A percentile compares a stretch with the other conserved stretches of the same genome.
Conservation (phyloP, 2,329 filamentous ascomycete species). For the Calonectria multiphialidica region DNA sequence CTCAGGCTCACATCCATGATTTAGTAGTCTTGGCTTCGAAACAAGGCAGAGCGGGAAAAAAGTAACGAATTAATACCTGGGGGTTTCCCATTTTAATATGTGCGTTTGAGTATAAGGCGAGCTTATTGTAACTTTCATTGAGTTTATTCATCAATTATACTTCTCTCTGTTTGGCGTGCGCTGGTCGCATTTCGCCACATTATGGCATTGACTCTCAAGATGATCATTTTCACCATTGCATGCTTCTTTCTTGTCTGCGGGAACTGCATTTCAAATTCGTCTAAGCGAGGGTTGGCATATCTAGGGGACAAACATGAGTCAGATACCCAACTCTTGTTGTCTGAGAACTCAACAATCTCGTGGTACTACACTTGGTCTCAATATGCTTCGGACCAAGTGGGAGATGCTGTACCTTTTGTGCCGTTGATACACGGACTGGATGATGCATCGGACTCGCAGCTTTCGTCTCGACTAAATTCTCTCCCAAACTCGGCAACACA, state of each 20-base stretch:
- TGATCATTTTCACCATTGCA: background rate
- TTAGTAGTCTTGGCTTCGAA: background rate
- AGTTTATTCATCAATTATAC: background rate
- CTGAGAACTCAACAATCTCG: constrained; percentile 50
- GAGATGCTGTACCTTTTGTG: constrained; percentile 48
- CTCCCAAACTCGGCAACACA: constrained; percentile 52
- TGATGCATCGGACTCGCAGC: constrained; percentile 44
- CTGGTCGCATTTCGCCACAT: background rate
- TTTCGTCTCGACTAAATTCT: constrained; percentile 40
- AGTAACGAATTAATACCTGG: background rate
- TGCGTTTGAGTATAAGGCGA: background rate
- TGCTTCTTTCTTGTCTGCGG: background rate
- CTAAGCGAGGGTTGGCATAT: constrained; percentile 40
- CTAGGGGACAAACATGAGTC: constrained; percentile 41
- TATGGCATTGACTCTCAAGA: background rate
- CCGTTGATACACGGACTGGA: constrained; percentile 54
- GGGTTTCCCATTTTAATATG: background rate
- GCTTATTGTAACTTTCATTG: background rate
- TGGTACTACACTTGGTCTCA: constrained; percentile 60
- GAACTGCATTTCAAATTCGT: constrained; percentile 18
- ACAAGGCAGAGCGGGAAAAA: background rate
- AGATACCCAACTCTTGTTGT: constrained; percentile 51
- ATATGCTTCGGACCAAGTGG: constrained; percentile 38
- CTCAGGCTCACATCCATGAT: background rate
- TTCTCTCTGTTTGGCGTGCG: background rate